Conservation (phyloP, 371 early-diverging fungal genomes). For the Lichtheimia hyalospora region DNA sequence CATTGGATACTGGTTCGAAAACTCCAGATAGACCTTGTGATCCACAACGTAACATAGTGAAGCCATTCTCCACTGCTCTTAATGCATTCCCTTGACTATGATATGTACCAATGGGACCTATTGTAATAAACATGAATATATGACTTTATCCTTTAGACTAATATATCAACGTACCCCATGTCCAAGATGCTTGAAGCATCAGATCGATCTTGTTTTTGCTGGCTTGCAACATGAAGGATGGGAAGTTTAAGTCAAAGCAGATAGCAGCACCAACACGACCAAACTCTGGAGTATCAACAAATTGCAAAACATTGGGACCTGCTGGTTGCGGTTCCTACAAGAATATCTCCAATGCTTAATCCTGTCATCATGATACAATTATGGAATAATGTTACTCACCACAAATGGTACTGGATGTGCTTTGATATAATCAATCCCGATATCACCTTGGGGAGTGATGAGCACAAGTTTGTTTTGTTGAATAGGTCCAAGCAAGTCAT, state of each 20-base stretch:
- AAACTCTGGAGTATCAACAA: conserved; percentile 44
- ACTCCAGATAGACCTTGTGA: conserved; percentile 54
- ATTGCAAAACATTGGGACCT: conserved; percentile 46
- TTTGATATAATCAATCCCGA: conserved; percentile 52
- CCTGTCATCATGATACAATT: not conserved
- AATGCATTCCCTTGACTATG: conserved; percentile 45
- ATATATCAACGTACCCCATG: conserved; percentile 43
- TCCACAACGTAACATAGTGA: conserved; percentile 53
- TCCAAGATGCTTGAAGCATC: conserved; percentile 57
- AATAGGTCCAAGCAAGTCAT: conserved; percentile 20
- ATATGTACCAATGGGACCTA: conserved; percentile 38
- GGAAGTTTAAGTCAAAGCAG: conserved; percentile 59
- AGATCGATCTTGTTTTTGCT: conserved; percentile 46
- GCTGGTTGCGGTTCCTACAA: conserved; percentile 32
- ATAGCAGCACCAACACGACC: conserved; percentile 55
- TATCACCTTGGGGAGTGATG: conserved; percentile 43
- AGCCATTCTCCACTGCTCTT: conserved; percentile 57
- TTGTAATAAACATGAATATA: not conserved
- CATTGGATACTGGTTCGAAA: conserved; percentile 43
- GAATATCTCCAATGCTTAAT: not conserved
- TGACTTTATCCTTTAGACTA: not conserved
- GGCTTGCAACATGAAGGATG: conserved; percentile 50
- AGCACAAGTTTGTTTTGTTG: conserved; percentile 47
- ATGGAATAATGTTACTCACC: conserved; percentile 9
- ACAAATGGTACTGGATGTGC: conserved; percentile 55